Evolutionary conservation across 345 rosid genomes (phyloP).

Genomic region (Syzygium jambos): DNA sequence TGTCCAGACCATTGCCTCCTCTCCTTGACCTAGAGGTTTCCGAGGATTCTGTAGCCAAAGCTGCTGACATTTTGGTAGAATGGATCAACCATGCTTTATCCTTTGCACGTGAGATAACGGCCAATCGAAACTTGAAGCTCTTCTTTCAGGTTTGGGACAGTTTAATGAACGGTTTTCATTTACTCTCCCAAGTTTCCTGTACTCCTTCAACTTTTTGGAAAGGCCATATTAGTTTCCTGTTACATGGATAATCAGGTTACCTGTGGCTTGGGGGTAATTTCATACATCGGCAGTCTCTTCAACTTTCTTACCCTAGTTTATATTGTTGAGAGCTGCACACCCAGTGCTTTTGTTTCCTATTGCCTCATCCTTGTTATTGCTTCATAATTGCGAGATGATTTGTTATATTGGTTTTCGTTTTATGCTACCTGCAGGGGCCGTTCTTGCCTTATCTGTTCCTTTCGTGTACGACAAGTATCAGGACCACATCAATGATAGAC

Average conservation of each 20-base stretch:
- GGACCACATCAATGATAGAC: slow-evolving; percentile 59
- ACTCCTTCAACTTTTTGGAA: neutral
- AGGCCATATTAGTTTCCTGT: neutral
- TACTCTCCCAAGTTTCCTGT: neutral
- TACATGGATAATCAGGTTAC: slow-evolving; percentile 41
- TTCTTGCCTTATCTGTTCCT: slow-evolving; percentile 68
- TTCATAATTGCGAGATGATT: neutral
- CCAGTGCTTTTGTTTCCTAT: neutral
- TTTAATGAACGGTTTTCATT: neutral
- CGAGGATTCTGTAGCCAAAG: slow-evolving; percentile 44
- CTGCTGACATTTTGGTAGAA: slow-evolving; percentile 39
- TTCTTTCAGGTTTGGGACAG: slow-evolving; percentile 50
- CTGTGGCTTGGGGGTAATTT: slow-evolving; percentile 40
- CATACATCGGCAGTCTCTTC: slow-evolving; percentile 59
- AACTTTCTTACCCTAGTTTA: slow-evolving; percentile 71
- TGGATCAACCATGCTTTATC: slow-evolving; percentile 47
- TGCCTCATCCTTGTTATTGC: neutral
- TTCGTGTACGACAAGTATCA: slow-evolving; percentile 65
- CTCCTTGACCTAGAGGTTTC: slow-evolving; percentile 82
- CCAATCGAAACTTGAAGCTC: slow-evolving; percentile 49
- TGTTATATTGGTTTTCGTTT: neutral
- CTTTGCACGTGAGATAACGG: slow-evolving; percentile 59
- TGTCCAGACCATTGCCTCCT: slow-evolving; percentile 82
- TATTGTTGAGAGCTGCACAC: slow-evolving; percentile 46
- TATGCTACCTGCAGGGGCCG: slow-evolving; percentile 36